Evolutionary conservation across 768 basidiomycete species (phyloP).

Genomic region (Porpolomopsis calyptriformis): DNA sequence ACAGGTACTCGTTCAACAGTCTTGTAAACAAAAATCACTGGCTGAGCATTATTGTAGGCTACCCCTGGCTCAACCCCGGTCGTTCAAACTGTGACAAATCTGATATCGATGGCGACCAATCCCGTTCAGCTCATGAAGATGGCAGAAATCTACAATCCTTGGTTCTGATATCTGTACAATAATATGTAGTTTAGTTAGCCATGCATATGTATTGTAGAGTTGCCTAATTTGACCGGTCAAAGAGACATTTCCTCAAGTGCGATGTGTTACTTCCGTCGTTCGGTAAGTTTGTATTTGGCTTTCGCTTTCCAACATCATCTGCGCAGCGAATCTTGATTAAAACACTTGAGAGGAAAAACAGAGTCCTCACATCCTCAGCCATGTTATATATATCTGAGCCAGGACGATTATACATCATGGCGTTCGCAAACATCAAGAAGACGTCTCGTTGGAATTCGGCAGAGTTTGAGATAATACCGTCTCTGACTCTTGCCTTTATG

Average conservation of each 20-base stretch:
- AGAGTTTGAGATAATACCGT: constrained; percentile 70
- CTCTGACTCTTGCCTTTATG: constrained; percentile 76
- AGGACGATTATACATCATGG: constrained; percentile 92
- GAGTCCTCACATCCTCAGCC: constrained; percentile 72
- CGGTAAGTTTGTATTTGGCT: constrained; percentile 55
- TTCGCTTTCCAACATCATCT: constrained; percentile 77
- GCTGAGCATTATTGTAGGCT: constrained; percentile 14
- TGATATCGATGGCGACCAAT: constrained; percentile 81
- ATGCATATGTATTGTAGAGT: no score
- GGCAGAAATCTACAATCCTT: constrained; percentile 77
- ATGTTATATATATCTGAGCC: constrained; percentile 79
- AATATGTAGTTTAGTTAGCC: constrained; percentile 1
- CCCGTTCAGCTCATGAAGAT: constrained; percentile 77
- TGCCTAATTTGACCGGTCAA: no score
- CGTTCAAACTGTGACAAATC: constrained; percentile 71
- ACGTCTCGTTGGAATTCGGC: constrained; percentile 86
- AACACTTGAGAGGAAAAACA: not conserved
- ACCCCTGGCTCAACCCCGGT: constrained; percentile 39
- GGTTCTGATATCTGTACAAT: constrained; percentile 48
- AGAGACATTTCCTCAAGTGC: no score
- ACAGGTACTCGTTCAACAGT: constrained; percentile 36
- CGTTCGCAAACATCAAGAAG: constrained; percentile 91
- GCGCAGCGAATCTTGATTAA: constrained; percentile 4
- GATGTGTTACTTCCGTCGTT: constrained; percentile 56
- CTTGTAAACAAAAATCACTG: not conserved